Evolutionary conservation across 257 asterid genomes (phyloP).

Genomic region (Solanum pimpinellifolium): DNA sequence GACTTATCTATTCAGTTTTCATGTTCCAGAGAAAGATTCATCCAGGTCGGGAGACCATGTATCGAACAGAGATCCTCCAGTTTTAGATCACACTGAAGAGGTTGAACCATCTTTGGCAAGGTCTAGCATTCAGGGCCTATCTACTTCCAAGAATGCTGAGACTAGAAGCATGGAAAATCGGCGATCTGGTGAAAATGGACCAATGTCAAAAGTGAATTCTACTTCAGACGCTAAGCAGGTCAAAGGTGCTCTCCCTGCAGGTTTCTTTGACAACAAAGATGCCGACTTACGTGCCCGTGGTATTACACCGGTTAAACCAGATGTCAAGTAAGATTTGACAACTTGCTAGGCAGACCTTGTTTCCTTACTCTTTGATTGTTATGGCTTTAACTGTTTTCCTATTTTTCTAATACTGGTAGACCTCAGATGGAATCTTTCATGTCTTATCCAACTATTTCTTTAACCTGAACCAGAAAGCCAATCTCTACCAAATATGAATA

Average conservation of each 20-base stretch:
- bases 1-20: not conserved
- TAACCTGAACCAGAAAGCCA: not conserved
- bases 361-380: not conserved
- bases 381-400: not conserved
- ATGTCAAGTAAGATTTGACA: conserved; percentile 59
- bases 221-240: conserved; percentile 47
- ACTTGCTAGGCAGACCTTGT: not conserved
- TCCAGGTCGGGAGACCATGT: conserved; percentile 12
- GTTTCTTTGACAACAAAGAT: conserved; percentile 89
- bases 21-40: conserved; percentile 16
- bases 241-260: conserved; percentile 75
- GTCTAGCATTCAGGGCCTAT: conserved; percentile 16
- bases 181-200: conserved; percentile 23
- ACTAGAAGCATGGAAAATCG: conserved; percentile 8
- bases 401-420: not conserved
- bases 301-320: conserved; percentile 76
- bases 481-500: not conserved
- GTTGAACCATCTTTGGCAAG: conserved; percentile 18
- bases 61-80: conserved; percentile 12
- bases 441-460: not conserved
- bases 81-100: conserved; percentile 20
- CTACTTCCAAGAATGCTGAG: conserved; percentile 7
- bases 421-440: not conserved
- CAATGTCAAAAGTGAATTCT: conserved; percentile 15
- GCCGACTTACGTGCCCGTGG: conserved; percentile 94